Percentiles rank a stretch among this genome's conserved stretches.
Conservation (phyloP, 148 eudicot genomes). For the Vaccinium darrowii region DNA sequence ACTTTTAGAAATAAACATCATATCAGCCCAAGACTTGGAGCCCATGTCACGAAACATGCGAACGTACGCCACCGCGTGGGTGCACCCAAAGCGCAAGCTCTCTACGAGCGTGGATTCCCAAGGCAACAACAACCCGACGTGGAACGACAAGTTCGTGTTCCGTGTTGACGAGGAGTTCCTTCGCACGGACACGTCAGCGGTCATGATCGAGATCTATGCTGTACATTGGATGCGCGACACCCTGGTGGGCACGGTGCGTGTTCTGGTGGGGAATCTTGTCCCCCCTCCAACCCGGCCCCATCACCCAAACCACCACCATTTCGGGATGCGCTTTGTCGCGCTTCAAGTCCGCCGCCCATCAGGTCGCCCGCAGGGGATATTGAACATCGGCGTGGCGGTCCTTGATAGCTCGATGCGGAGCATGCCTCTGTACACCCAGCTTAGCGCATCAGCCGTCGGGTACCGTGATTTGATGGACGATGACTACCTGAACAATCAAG, state of each 20-base stretch:
- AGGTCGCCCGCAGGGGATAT: constrained; percentile 71
- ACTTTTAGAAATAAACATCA: constrained; percentile 58
- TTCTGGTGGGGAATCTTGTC: constrained; percentile 48
- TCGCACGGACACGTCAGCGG: constrained; percentile 43
- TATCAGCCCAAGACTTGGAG: constrained; percentile 68
- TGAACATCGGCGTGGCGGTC: constrained; percentile 61
- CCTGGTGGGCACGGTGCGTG: constrained; percentile 59
- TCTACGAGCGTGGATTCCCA: constrained; percentile 47
- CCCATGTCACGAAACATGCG: constrained; percentile 45
- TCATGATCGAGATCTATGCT: constrained; percentile 58
- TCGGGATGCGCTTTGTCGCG: constrained; percentile 75
- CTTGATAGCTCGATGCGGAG: constrained; percentile 62
- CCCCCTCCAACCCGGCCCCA: constrained; percentile 27
- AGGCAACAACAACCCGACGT: constrained; percentile 54
- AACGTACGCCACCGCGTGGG: constrained; percentile 68
- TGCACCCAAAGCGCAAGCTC: constrained; percentile 52
- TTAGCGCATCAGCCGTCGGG: constrained; percentile 57
- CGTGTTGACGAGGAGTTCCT: constrained; percentile 64
- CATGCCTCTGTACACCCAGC: constrained; percentile 60
- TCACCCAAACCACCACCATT: constrained; percentile 17
- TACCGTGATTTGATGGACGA: constrained; percentile 53
- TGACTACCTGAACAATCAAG: constrained; percentile 20
- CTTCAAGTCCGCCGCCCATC: constrained; percentile 73
- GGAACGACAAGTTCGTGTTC: constrained; percentile 78
- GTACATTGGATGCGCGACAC: constrained; percentile 49